Evolutionary conservation across 345 rosid species (phyloP), one percentile per base, ranked within the genome.

Genomic region (Lagerstroemia speciosa): DNA sequence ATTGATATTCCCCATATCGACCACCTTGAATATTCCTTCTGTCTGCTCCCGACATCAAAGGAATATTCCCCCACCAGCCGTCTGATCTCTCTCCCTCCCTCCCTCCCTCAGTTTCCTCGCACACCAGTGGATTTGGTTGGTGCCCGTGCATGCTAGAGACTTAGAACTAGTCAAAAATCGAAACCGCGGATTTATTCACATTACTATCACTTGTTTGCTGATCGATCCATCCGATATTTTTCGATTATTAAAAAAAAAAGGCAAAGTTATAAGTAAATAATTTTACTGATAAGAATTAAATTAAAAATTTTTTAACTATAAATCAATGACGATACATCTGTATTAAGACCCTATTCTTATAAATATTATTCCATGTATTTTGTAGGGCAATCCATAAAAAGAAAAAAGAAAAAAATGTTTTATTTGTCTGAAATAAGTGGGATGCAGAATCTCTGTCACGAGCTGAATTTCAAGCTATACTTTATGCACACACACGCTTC

Each of bases 1-100:
- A 29, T 58, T 68, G 10, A 67, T 84, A 88, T 81, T 82, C 83
- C 78, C 57, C 43, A 53, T 52, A 71, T 68, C 74, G 80, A 63
- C 68, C 74, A 81, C 62, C 70, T 67, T 86, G 92, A 80, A 85
- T 87, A 87, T 87, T 87, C 87, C 83, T 82, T 83, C 78, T 87
- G 92, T 85, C 92, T 82, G 73, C 69, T 61, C 57, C 71, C 16
- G 16, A 62, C 30, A 8, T 37, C 17, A 29, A 31, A 52, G 66
- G 79, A 78, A 80, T 78, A 79, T 81, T 84, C 85, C 72, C 66
- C n/a, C 34, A 30, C 37, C 2, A 41, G 41, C 53, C 8, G 19
- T 38, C 14, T 36, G 38, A 2, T 3, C 34, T 24, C 6, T 2
- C 19, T 43, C 0, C 33, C 22, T 57, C 30, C 12, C 4, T 61